Evolutionary conservation across 495 filamentous ascomycete genomes (phyloP), one percentile per base, ranked within the genome.

Genomic region (Xanthoparmelia taractica): DNA sequence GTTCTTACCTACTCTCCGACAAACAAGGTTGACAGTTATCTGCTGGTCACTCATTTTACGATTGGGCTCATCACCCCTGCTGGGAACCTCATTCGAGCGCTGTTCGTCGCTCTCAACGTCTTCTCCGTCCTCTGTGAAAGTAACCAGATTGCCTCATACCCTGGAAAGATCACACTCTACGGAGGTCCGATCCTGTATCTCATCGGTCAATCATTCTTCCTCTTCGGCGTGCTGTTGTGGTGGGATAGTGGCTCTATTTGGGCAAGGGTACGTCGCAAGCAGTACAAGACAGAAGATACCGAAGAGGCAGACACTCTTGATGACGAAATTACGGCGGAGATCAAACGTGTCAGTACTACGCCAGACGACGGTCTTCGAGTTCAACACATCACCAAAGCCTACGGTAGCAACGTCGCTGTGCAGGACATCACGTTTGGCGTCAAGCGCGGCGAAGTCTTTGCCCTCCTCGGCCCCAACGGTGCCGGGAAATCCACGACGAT

Each of bases 401-500:
- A 92, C 62, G 84, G 85, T 18, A 70, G 68, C 48, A 80, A 81
- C 60, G 82, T 84, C 11, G 91, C 91, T 7, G 88, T 96, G 18
- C 83, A 93, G 57, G 85, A 96, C 68, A 79, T 95, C 55, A 87
- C 86, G 15, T 96, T 96, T 68, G 88, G 87, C 52, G 84, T 96
- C 34, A 80, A 83, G 40, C 84, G 82, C 56, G 85, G 87, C 60
- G 87, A 94, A 70, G 86, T 92, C 18, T 95, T 95, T 72, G 90
- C 90, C 2, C 81, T 95, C 1, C 82, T 96, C 8, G 91, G 91
- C 8, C 90, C 91, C 27, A 96, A 96, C 71, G 91, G 90, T 31
- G 91, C 91, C 1, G 91, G 91, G 56, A 96, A 96, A 69, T 87
- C 84, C 7, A 94, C 90, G 7, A 93, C 87, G 10, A 92, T 96